Evolutionary conservation across 2,329 filamentous ascomycete species (phyloP), one percentile per base, ranked within the genome.

Genomic region (Intubia oerlemansii): DNA sequence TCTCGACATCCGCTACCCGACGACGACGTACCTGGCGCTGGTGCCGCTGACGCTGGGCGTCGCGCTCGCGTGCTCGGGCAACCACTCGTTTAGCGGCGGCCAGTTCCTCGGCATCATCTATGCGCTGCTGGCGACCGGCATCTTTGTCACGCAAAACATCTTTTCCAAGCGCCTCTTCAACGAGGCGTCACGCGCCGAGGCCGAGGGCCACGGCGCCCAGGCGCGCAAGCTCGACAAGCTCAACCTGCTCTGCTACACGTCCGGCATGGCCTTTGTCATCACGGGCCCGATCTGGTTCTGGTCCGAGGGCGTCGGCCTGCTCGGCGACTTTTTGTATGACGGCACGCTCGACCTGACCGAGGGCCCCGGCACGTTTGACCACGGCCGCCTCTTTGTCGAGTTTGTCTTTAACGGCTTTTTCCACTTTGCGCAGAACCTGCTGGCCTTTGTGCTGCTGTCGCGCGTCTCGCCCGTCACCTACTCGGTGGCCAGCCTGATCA

Each of bases 81-180:
- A 82, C 44, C 54, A 58, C 24, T 51, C 51, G 5, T 84, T 91
- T 41, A 36, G 17, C 19, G 75, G 70, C 14, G 85, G 79, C 17
- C 84, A 98, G 44, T 65, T 93, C 36, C 63, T 88, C 29, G 88
- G 88, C n/a, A 76, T 98, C 12, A 43, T 85, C 9, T 85, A 84
- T 43, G 84, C 88, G 4, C 73, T 98, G 21, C 57, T 80, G 19
- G 84, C 81, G n/a, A 81, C 88, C 7, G 57, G 95, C 32, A 76
- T 95, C 38, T 98, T 98, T 45, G 88, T 98, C 20, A 88, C 82
- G 0, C 88, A 98, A 46, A 98, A 98, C 46, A 98, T 98, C 32
- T 91, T 93, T 39, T 95, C 85, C 13, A 98, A 98, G 52, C 80
- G 81, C 39, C 69, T 98, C 8, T 98, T 98, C 59, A 98, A 93